Evolutionary conservation across 192 early-diverging fungal genomes (phyloP).

Genomic region (Entomortierella lignicola): DNA sequence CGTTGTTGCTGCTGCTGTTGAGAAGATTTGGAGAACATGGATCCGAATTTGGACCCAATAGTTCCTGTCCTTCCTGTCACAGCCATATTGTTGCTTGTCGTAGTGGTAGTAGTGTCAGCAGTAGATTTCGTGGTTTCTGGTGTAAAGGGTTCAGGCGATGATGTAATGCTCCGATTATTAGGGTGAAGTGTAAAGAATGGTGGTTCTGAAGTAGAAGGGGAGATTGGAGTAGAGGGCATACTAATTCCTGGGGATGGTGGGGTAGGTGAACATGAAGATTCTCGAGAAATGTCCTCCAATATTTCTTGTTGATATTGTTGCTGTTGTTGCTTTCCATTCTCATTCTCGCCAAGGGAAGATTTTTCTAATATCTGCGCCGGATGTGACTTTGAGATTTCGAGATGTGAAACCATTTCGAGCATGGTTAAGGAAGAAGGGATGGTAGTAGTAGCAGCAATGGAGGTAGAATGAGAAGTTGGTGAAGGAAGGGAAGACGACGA

Average conservation of each 20-base stretch:
- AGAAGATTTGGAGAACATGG: constrained; percentile 19
- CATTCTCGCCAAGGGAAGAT: not conserved
- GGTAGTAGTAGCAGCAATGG: not conserved
- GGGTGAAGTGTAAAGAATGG: not conserved
- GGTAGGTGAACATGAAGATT: not conserved
- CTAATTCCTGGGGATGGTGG: not conserved
- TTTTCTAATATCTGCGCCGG: no score
- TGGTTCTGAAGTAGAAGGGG: not conserved
- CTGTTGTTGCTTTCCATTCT: not conserved
- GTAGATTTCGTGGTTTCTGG: not conserved
- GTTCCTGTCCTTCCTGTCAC: constrained; percentile 6
- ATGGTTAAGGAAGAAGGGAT: no score
- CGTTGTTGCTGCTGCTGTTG: not conserved
- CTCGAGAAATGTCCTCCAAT: not conserved
- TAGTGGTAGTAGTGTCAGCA: not conserved
- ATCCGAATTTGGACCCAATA: constrained; percentile 19
- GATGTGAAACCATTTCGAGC: not conserved
- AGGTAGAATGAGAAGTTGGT: not conserved
- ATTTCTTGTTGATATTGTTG: no score
- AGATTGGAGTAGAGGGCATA: not conserved
- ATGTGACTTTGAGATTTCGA: not conserved
- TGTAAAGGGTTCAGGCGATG: constrained; percentile 6
- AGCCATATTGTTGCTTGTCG: not conserved
- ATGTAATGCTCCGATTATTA: not conserved
- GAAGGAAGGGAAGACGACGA: not conserved